Conservation (phyloP, 202 grass and related monocot genomes). For the Zizania palustris region DNA sequence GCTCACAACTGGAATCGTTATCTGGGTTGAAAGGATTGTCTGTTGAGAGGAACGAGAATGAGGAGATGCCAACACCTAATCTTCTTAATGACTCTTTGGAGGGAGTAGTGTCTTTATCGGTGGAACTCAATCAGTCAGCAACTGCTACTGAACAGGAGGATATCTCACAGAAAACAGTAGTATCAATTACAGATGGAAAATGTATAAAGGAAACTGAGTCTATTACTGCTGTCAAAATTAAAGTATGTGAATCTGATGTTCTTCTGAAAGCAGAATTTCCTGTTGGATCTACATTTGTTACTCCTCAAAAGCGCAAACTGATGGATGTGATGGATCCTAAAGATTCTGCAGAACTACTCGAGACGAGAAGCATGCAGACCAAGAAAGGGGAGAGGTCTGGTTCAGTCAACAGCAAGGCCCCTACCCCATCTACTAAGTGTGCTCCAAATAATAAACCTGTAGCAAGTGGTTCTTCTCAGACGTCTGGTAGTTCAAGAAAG, state of each 20-base stretch:
- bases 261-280: conserved; percentile 26
- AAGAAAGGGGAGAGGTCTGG: conserved; percentile 38
- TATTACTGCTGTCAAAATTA: conserved; percentile 6
- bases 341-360: conserved; percentile 28
- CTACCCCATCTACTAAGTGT: conserved; percentile 17
- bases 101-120: not conserved
- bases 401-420: conserved; percentile 29
- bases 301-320: conserved; percentile 34
- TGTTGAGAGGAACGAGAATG: conserved; percentile 13
- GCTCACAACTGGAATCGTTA: not conserved
- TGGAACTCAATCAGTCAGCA: not conserved
- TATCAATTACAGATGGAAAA: conserved; percentile 23
- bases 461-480: conserved; percentile 29
- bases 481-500: conserved; percentile 58
- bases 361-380: conserved; percentile 11
- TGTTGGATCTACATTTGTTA: conserved; percentile 26
- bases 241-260: conserved; percentile 9
- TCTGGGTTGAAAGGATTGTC: not conserved
- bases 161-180: conserved; percentile 2
- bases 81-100: not conserved
- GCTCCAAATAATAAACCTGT: conserved; percentile 18
- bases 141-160: conserved; percentile 4
- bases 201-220: not conserved
- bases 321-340: conserved; percentile 17
- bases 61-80: conserved; percentile 13